Evolutionary conservation across 2,329 filamentous ascomycete genomes (phyloP).

Genomic region (Colletotrichum magnum): DNA sequence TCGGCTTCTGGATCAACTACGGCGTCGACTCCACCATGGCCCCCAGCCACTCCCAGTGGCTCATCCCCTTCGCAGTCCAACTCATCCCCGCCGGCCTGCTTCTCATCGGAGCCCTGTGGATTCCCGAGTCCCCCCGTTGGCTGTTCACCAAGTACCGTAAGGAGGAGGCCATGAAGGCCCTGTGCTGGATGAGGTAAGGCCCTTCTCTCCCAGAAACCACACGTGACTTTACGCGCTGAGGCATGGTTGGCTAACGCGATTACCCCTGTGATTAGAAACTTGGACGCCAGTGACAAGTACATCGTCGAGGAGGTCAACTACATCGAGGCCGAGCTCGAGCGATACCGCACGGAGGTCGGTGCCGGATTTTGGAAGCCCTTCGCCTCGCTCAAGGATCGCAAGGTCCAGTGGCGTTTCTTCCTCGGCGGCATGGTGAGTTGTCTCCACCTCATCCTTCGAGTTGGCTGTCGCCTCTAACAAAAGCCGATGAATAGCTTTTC

Average conservation of each 20-base stretch:
- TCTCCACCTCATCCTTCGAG: neutral
- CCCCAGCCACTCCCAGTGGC: constrained; percentile 69
- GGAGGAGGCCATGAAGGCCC: constrained; percentile 69
- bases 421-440: constrained; percentile 71
- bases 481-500: constrained; percentile 67
- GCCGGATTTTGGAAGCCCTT: constrained; percentile 84
- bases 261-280: constrained; percentile 51
- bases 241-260: neutral
- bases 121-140: constrained; percentile 79
- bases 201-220: neutral
- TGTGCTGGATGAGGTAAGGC: constrained; percentile 70
- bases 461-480: neutral
- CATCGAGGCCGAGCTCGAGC: constrained; percentile 78
- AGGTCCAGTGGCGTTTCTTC: constrained; percentile 79
- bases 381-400: constrained; percentile 66
- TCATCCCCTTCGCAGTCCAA: constrained; percentile 76
- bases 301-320: constrained; percentile 80
- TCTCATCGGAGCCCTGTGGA: constrained; percentile 70
- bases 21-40: constrained; percentile 68
- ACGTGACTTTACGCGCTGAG: neutral
- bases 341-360: constrained; percentile 74
- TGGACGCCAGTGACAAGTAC: constrained; percentile 70
- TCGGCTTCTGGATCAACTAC: constrained; percentile 75
- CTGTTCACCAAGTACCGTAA: constrained; percentile 73
- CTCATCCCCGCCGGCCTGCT: constrained; percentile 76